Conservation (phyloP, 208 protist genomes). For the Trypanosoma congolense region DNA sequence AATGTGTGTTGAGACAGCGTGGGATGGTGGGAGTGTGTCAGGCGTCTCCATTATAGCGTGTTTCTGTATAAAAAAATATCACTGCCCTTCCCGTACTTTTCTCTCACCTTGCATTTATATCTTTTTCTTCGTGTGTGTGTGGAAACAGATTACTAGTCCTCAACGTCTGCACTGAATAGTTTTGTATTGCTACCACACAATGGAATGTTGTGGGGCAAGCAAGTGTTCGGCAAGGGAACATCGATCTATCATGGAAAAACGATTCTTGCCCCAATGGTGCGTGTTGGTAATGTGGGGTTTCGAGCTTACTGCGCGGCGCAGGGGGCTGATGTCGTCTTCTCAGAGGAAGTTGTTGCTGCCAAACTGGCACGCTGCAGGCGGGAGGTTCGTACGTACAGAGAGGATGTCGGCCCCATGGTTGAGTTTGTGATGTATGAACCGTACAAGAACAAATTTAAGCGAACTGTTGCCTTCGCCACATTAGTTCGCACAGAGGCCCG, state of each 20-base stretch:
- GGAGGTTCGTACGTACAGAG: conserved; percentile 55
- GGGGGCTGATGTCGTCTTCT: conserved; percentile 96
- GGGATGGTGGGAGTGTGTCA: too few species aligned
- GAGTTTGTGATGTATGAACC: conserved; percentile 87
- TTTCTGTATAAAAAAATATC: too few species aligned
- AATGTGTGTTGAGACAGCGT: too few species aligned
- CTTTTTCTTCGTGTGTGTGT: too few species aligned
- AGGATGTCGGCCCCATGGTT: conserved; percentile 31
- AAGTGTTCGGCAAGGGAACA: conserved; percentile 2
- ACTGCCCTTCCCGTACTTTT: too few species aligned
- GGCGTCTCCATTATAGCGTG: too few species aligned
- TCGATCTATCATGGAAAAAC: conserved; percentile 64
- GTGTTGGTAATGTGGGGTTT: conserved; percentile 89
- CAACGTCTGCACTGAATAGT: too few species aligned
- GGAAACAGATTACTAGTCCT: too few species aligned
- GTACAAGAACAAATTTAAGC: conserved; percentile 69
- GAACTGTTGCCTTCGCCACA: conserved; percentile 50
- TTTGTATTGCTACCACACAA: too few species aligned
- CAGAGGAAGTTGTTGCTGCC: conserved; percentile 95
- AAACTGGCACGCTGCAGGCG: conserved; percentile 73
- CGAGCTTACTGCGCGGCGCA: conserved; percentile 85
- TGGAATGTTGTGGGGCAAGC: too few species aligned
- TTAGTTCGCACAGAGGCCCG: neutral
- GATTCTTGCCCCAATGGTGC: conserved; percentile 95
- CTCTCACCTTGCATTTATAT: too few species aligned